phyloP scores from a whole-genome alignment of 306 rosid species.

The Fragaria vesca region DNA sequence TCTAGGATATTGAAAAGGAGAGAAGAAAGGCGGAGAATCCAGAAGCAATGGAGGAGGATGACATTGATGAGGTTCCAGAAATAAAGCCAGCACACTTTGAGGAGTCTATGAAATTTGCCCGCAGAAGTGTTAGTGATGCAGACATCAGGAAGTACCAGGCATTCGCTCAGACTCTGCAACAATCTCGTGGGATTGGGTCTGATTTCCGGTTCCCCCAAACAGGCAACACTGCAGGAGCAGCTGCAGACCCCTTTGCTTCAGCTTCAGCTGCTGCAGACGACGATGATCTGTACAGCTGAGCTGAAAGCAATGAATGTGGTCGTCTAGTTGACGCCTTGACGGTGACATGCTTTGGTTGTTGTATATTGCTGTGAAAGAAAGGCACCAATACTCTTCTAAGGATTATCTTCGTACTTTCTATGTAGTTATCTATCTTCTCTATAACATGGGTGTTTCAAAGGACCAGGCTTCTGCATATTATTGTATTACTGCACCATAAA shows the following conservation, averaged over 20 bases:
- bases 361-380: not conserved
- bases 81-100: conserved; percentile 64
- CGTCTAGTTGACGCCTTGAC: not conserved
- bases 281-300: conserved; percentile 54
- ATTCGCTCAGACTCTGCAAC: conserved; percentile 68
- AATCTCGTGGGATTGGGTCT: conserved; percentile 63
- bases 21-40: conserved; percentile 45
- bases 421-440: not conserved
- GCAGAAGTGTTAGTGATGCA: conserved; percentile 67
- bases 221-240: conserved; percentile 33
- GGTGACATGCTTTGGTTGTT: not conserved
- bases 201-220: conserved; percentile 53
- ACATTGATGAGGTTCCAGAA: conserved; percentile 38
- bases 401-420: not conserved
- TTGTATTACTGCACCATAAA: not conserved
- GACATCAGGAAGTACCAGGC: conserved; percentile 66
- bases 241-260: conserved; percentile 52
- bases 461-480: not conserved
- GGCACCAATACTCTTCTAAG: not conserved
- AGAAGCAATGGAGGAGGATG: conserved; percentile 70
- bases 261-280: conserved; percentile 49
- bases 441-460: not conserved
- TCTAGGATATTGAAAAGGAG: conserved; percentile 57
- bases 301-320: not conserved
- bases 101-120: conserved; percentile 72